These are phyloP conservation scores for Phytophthora syringae DNA, from an alignment of 352 stramenopile genomes.

Conservation along the genomic window DNA sequence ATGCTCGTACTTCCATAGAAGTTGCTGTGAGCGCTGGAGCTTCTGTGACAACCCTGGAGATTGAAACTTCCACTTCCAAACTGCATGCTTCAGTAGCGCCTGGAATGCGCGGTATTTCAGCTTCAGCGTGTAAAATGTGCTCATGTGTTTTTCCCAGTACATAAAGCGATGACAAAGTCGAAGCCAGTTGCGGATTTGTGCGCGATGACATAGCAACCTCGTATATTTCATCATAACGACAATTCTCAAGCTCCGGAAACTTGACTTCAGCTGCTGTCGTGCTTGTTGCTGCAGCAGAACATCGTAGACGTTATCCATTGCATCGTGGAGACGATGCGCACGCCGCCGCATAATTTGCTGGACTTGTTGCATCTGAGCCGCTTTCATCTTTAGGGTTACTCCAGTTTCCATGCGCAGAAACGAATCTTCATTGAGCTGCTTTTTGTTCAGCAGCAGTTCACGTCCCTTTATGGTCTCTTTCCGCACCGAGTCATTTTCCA, in stretches of 20 bases:
- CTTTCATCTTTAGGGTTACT: conserved; percentile 56
- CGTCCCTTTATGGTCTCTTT: conserved; percentile 42
- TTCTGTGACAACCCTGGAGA: conserved; percentile 41
- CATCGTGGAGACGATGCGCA: conserved; percentile 62
- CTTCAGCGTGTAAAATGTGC: conserved; percentile 44
- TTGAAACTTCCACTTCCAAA: conserved; percentile 66
- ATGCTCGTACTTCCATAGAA: conserved; percentile 52
- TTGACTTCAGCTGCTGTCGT: conserved; percentile 52
- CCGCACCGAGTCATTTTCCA: conserved; percentile 40
- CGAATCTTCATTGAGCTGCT: conserved; percentile 45
- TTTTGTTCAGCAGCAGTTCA: conserved; percentile 45
- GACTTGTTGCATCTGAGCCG: conserved; percentile 49
- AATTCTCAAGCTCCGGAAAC: conserved; percentile 60
- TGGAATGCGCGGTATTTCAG: conserved; percentile 54
- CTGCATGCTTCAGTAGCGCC: conserved; percentile 45
- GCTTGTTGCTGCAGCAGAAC: conserved; percentile 53
- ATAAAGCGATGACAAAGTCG: conserved; percentile 59
- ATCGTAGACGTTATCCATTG: conserved; percentile 67
- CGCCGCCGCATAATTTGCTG: conserved; percentile 59
- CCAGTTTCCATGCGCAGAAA: conserved; percentile 58
- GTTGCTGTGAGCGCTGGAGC: conserved; percentile 39
- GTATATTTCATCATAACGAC: conserved; percentile 59
- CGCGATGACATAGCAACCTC: conserved; percentile 45
- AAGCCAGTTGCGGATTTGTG: conserved; percentile 68
- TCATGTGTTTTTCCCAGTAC: conserved; percentile 59